Conservation (phyloP, 2,329 filamentous ascomycete species). For the Trichophyton benhamiae region DNA sequence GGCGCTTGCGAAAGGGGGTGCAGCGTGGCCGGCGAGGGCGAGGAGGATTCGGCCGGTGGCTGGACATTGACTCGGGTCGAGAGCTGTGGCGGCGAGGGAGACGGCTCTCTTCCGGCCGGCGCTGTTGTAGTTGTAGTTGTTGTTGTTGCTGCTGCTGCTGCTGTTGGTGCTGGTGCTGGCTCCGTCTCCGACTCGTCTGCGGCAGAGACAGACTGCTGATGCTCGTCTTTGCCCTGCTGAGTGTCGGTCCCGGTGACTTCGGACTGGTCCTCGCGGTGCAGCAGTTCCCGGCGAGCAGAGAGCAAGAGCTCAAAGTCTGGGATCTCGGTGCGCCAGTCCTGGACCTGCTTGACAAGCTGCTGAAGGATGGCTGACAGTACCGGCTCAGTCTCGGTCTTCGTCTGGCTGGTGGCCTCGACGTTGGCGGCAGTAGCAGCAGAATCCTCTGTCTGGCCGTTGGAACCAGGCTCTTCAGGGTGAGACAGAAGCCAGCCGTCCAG, state of each 20-base stretch:
- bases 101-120: background rate
- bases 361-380: conserved; percentile 47
- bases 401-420: conserved; percentile 12
- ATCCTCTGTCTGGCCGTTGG: background rate
- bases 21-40: background rate
- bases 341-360: conserved; percentile 49
- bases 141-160: background rate
- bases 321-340: conserved; percentile 50
- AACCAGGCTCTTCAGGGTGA: conserved; percentile 42
- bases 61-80: background rate
- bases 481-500: conserved; percentile 85
- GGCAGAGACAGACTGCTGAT: background rate
- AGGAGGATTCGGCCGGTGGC: background rate
- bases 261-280: conserved; percentile 23
- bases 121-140: background rate
- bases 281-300: conserved; percentile 41
- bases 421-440: background rate
- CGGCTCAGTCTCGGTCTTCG: conserved; percentile 17
- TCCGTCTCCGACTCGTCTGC: background rate
- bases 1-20: background rate
- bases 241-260: background rate
- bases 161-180: background rate
- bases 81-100: background rate
- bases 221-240: too few species aligned
- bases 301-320: conserved; percentile 62